phyloP scores from a whole-genome alignment of 139 green algal genomes.

The Raphidocelis subcapitata region DNA sequence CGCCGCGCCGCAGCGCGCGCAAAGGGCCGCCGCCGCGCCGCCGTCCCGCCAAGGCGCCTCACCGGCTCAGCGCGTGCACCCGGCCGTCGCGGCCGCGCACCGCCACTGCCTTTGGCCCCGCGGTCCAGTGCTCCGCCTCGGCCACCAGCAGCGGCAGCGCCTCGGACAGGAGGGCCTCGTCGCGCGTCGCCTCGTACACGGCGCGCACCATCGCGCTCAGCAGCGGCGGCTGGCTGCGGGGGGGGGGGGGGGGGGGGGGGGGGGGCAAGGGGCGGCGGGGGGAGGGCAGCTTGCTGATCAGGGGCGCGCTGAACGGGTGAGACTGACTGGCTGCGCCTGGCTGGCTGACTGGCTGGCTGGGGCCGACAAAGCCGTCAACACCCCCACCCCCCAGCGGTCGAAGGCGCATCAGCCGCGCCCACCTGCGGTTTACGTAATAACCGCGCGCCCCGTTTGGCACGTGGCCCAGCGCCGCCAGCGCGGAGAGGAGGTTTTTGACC shows the following conservation, averaged over 20 bases:
- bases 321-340: too few relatives aligned
- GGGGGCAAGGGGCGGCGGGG: neutral
- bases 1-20: too few relatives aligned
- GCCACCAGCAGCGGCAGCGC: constrained; percentile 63
- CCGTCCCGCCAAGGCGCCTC: too few relatives aligned
- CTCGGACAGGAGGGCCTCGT: constrained; percentile 18
- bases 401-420: neutral
- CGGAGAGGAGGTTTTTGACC: constrained; percentile 71
- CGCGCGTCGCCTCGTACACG: neutral
- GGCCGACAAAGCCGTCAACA: neutral
- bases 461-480: constrained; percentile 62
- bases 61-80: constrained; percentile 16
- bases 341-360: neutral
- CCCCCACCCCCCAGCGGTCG: neutral
- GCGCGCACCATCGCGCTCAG: constrained; percentile 64
- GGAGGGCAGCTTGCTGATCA: neutral
- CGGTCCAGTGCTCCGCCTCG: constrained; percentile 83
- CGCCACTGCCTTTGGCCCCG: constrained; percentile 36
- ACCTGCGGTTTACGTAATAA: constrained; percentile 95
- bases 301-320: too few relatives aligned
- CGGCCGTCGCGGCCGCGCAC: constrained; percentile 21
- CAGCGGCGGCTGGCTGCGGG: constrained; percentile 87
- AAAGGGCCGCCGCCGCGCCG: too few relatives aligned
- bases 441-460: constrained; percentile 87
- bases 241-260: constrained; percentile 6